Base-by-base conservation (phyloP, 129 eudicot genomes). In the Logfia minima region DNA sequence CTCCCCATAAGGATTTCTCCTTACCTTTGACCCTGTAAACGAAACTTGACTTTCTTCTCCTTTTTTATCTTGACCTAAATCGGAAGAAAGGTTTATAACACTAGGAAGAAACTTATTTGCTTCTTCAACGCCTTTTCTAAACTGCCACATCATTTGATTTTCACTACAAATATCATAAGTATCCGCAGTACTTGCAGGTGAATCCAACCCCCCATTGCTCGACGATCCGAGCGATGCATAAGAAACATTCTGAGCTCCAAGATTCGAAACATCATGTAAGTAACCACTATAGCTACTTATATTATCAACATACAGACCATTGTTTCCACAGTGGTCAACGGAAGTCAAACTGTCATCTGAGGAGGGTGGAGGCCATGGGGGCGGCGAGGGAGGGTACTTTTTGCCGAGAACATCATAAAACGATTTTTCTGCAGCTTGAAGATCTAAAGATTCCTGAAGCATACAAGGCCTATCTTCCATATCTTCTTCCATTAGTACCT, bases 401-500 rank as follows among this genome's bases (percentile, higher is more conserved):
- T 89, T 75, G 0, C 95, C 89, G 34, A 89, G 82, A n/a, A 70
- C 91, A 13, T 86, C 95, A 69, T 89, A 86, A 28, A 89, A 87
- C 8, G 95, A 81, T 66, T 85, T 89, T 70, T 89, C 96, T 2
- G 89, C 88, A 78, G 88, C 96, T 81, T 89, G 92, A 83, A 89
- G 89, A 70, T 83, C 89, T 70, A 87, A 55, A 58, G 89, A 85
- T 18, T 87, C 92, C 56, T 89, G 88, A 70, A 82, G 87, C 89
- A 89, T 83, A 58, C 84, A 83, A 17, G 88, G 70, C 67, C 63
- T 82, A 16, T 89, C 92, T 29, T 81, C 92, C 83, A 87, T 80
- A 28, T 89, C 92, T 65, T 89, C 96, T 77, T 87, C 92, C 96
- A 89, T 87, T 4, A 89, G 86, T 52, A 89, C 85, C 73, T 87